Base-by-base conservation (phyloP, 306 rosid genomes). In the Corylus avellana region DNA sequence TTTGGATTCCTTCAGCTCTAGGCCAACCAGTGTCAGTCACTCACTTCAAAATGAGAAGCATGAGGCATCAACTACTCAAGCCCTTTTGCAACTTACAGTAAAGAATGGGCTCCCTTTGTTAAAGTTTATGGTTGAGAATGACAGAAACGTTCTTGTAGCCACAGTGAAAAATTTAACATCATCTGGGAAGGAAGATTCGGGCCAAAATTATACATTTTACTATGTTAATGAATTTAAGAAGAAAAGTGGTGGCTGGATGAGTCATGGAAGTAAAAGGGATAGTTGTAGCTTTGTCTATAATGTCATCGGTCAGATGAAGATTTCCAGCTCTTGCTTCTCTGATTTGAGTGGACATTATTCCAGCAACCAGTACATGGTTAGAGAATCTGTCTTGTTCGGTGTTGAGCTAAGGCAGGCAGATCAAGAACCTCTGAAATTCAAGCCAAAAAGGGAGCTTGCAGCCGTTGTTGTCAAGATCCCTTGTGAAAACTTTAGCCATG, bases 101-200 rank as follows among this genome's bases (percentile, higher is more conserved):
- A 92, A 82, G 73, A 91, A 89, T 80, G 98, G 98, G 72, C 72
- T 85, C 47, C 98, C 98, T 29, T 73, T 90, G 86, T 92, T 87
- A 77, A 89, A 82, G 61, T 91, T 95, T 83, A 85, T 82, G 78
- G 87, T 90, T 76, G 85, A 87, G 78, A 78, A 71, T 79, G 92
- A 80, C 85, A 84, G 78, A 47, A 88, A 79, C 74, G 81, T 91
- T 79, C 85, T 95, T 75, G 90, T 82, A n/a, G 93, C 97, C 81
- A 88, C 97, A 27, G 82, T 79, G 86, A 91, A 78, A 77, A 90
- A 80, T 62, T 73, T 87, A 39, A 54, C 84, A 78, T 82, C 92
- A 4, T 76, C 87, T 5, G 92, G 82, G 76, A 91, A 95, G 84
- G 92, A 92, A 48, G 91, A 80, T 50, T 83, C 70, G 1, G 90